Evolutionary conservation across 2,329 filamentous ascomycete genomes (phyloP).

Genomic region (Tolypocladium tundrense): DNA sequence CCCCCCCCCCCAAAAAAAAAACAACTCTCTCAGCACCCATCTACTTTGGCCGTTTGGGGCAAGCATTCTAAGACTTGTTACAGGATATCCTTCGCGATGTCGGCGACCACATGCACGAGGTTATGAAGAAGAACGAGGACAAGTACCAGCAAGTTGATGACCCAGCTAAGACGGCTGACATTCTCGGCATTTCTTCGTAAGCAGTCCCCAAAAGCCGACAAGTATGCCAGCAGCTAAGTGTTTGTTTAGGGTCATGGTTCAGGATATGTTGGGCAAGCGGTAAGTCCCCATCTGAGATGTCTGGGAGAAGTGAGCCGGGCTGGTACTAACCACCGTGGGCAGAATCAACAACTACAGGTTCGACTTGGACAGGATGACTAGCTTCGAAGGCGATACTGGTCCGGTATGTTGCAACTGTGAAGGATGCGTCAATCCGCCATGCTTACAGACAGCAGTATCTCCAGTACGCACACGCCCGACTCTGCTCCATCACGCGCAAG

Average conservation of each 20-base stretch:
- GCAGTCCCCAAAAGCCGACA: neutral
- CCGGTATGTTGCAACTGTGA: conserved; percentile 25
- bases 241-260: conserved; percentile 72
- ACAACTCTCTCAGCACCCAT: neutral
- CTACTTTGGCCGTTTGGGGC: neutral
- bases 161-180: conserved; percentile 73
- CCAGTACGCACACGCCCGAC: conserved; percentile 70
- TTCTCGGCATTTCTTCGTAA: conserved; percentile 63
- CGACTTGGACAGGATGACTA: conserved; percentile 73
- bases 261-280: conserved; percentile 96
- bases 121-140: conserved; percentile 80
- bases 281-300: conserved; percentile 23
- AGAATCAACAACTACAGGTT: conserved; percentile 60
- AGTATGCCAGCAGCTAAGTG: neutral
- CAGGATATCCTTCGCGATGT: conserved; percentile 43
- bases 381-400: conserved; percentile 77
- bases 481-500: conserved; percentile 53
- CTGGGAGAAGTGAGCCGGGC: neutral
- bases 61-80: neutral
- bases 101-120: conserved; percentile 92
- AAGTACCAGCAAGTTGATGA: conserved; percentile 89
- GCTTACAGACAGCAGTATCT: conserved; percentile 39
- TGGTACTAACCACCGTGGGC: conserved; percentile 5
- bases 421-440: neutral
- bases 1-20: too few species aligned